Base-by-base conservation (phyloP, 2,329 filamentous ascomycete species). In the Pestalotiopsis sp. region DNA sequence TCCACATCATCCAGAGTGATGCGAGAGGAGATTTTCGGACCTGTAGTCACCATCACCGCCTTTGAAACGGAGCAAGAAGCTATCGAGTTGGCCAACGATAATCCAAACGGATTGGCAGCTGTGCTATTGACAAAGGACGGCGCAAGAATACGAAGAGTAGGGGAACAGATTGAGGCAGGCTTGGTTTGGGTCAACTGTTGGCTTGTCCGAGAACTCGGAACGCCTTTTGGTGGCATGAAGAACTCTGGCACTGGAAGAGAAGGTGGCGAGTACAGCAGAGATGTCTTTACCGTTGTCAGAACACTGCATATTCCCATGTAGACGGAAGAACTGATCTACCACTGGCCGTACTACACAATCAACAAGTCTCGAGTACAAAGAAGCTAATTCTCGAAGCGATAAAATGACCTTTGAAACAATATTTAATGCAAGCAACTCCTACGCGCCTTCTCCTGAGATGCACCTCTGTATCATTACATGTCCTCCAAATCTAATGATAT, bases 21-120 rank as follows among this genome's bases (percentile, higher is more conserved):
- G 72, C 75, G 71, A 38, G 81, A 83, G 59, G 82, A 83, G 71
- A 75, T 83, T 12, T 83, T 83, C 69, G 82, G 82, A 1, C 82
- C 82, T 2, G 81, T 83, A 12, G 80, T 82, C 38, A 77, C 75
- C 13, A 78, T 84, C n/a, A 77, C 75, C 5, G 77, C 75, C 1
- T 83, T 83, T 68, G 74, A 73, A 17, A 67, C 61, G 31, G 77
- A 77, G 69, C 71, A 73, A 0, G 74, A 77, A 3, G 77, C 75
- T 3, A 64, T 79, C 2, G 56, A 62, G 25, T 68, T 76, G 4
- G 77, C 77, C 2, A 79, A 79, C 39, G 74, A 71, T 58, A 78
- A 73, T 66, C 72, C 76, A 60, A 76, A 77, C 49, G 77, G 76
- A 9, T 74, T 78, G 9, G 77, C 77, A 1, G 74, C 75, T 5